Base-by-base conservation (phyloP, 2,329 filamentous ascomycete genomes). In the Fusarium oxysporum region DNA sequence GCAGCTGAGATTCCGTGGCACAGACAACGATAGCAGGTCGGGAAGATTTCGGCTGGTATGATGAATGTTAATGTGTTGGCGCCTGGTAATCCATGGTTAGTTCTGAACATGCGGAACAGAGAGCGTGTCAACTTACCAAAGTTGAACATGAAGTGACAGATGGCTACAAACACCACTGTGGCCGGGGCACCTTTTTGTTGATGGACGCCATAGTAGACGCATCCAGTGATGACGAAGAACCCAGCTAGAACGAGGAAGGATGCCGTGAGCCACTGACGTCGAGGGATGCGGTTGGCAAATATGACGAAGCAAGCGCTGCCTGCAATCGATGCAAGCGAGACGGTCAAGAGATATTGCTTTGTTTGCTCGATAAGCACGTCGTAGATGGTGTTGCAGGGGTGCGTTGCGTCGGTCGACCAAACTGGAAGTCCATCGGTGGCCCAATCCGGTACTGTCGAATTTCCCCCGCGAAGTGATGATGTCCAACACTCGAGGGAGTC, bases 1-100 rank as follows among this genome's bases (percentile, higher is more conserved):
- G 89, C 89, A 1, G 89, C 89, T 0, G 89, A 89, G 58, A 91
- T 88, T 30, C 89, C 89, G 74, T 91, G 89, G 65, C 88, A 91
- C 1, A 89, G 90, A 56, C 86, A 89, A 44, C 90, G 86, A 73
- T 91, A 91, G 70, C 86, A 85, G 4, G 90, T 92, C 0, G 89
- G 89, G 77, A 92, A 92, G 45, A 90, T 86, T 76, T 92, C 90
- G 45, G 88, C 89, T 3, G 90, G 89, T 21, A 92, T 86, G 60
- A 91, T 87, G 74, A 92, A 91, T 0, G 89, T 91, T 16, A 91
- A 85, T 1, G 87, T 89, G 73, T 91, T 91, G 45, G 89, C 88
- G 16, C 89, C 86, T 86, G 17, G 17, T 32, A 23, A 14, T 17
- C 56, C 40, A 56, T 61, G 47, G 44, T 70, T 28, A 60, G 16